phyloP scores from a whole-genome alignment of 306 rosid genomes.

The Begonia peltatifolia region DNA sequence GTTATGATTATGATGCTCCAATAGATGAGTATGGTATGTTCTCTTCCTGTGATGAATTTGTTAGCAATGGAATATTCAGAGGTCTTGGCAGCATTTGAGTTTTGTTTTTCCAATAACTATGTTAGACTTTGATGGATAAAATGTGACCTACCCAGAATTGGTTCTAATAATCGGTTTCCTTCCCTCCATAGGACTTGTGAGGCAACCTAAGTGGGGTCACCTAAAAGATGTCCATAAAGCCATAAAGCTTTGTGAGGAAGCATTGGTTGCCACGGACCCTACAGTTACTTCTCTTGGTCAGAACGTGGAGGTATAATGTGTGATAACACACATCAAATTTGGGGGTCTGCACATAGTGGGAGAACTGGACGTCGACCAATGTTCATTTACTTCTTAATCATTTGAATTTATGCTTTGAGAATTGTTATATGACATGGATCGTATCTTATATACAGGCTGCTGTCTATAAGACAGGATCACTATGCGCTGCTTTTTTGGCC shows the following conservation, averaged over 20 bases:
- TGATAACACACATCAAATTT: neutral
- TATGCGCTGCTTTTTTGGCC: constrained; percentile 82
- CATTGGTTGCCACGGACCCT: constrained; percentile 72
- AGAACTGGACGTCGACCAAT: too few species aligned
- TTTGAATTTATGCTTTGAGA: neutral
- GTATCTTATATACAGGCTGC: constrained; percentile 41
- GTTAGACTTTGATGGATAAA: neutral
- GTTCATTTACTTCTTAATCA: too few species aligned
- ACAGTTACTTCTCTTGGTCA: constrained; percentile 45
- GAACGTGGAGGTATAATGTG: constrained; percentile 57
- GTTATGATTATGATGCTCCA: constrained; percentile 94
- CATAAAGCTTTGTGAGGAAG: constrained; percentile 72
- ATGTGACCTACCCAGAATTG: neutral
- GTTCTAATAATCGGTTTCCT: neutral
- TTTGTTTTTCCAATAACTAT: neutral
- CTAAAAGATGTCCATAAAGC: constrained; percentile 77
- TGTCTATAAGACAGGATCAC: constrained; percentile 55
- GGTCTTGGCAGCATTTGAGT: neutral
- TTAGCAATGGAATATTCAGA: constrained; percentile 1
- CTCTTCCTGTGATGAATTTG: neutral
- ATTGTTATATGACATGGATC: constrained; percentile 1
- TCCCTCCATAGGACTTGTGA: constrained; percentile 48
- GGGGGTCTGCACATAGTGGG: neutral
- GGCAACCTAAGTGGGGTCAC: constrained; percentile 99
- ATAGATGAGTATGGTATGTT: constrained; percentile 86